Percentiles rank a stretch among this genome's conserved stretches.
These are phyloP conservation scores for Euryodendron excelsum DNA, from an alignment of 148 eudicot genomes.

Conservation along the genomic window DNA sequence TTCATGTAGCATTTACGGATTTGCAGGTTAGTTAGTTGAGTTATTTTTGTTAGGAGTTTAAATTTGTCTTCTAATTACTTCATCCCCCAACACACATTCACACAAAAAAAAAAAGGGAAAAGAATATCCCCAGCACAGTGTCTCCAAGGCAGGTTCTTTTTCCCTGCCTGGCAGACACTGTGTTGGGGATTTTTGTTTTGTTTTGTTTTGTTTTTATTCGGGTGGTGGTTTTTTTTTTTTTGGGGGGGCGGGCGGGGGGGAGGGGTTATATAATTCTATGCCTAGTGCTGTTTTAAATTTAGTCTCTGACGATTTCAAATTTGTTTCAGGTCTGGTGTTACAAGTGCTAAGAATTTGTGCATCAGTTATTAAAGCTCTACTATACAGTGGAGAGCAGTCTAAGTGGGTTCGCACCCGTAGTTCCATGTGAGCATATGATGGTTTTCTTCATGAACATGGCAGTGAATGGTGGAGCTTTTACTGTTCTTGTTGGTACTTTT, in stretches of 20 bases:
- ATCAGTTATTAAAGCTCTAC: background rate
- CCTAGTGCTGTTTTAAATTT: background rate
- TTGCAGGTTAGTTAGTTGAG: background rate
- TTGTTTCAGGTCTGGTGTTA: background rate
- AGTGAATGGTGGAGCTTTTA: conserved; percentile 7
- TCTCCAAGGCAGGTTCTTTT: too few species aligned
- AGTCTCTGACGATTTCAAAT: background rate
- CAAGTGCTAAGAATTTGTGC: background rate
- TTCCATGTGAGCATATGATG: conserved; percentile 5
- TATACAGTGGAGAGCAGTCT: background rate
- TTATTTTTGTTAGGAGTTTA: background rate
- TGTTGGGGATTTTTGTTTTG: too few species aligned
- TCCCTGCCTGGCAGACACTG: too few species aligned
- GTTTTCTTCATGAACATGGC: conserved; percentile 6
- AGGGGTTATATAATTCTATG: too few species aligned
- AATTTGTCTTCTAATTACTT: conserved; percentile 1
- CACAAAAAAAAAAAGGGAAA: too few species aligned
- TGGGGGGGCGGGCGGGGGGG: too few species aligned
- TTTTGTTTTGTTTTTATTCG: too few species aligned
- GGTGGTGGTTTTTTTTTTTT: too few species aligned
- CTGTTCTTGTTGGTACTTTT: conserved; percentile 11
- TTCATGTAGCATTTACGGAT: background rate
- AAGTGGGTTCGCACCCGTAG: background rate
- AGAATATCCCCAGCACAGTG: too few species aligned
- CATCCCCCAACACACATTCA: background rate